These are phyloP conservation scores for Aphanomyces astaci DNA, from an alignment of 352 stramenopile genomes.

Conservation along the genomic window DNA sequence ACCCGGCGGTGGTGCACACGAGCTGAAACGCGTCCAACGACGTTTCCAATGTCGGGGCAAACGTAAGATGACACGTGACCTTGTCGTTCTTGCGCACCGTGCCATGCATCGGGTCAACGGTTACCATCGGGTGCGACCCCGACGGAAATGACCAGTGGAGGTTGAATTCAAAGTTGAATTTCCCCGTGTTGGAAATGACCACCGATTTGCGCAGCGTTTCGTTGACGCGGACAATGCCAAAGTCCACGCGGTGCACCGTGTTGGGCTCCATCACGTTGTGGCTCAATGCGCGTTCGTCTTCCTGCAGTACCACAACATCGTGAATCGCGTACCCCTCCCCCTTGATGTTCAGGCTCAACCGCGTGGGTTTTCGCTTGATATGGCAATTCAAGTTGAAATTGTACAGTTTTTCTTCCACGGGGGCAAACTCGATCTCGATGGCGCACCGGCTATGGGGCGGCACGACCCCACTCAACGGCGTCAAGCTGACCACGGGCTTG, in stretches of 20 bases:
- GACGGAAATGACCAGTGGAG: conserved; percentile 50
- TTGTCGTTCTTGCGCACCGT: conserved; percentile 87
- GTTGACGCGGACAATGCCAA: conserved; percentile 82
- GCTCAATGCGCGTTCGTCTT: conserved; percentile 26
- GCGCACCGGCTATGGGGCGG: conserved; percentile 73
- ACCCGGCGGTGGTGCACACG: conserved; percentile 79
- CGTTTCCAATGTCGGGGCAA: conserved; percentile 65
- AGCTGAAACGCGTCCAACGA: conserved; percentile 60
- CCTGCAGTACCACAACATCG: conserved; percentile 41
- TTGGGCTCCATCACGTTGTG: conserved; percentile 27
- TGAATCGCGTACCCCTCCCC: conserved; percentile 92
- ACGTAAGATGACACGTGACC: conserved; percentile 56
- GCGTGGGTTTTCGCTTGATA: conserved; percentile 87
- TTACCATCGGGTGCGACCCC: conserved; percentile 37
- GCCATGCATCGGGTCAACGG: conserved; percentile 64
- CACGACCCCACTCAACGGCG: conserved; percentile 84
- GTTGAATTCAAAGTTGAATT: conserved; percentile 94
- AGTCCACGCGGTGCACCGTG: conserved; percentile 54
- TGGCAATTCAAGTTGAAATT: conserved; percentile 91
- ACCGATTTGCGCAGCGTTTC: conserved; percentile 59
- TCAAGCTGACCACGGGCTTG: conserved; percentile 64
- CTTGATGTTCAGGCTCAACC: conserved; percentile 91
- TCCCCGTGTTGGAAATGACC: conserved; percentile 85
- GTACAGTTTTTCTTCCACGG: conserved; percentile 86
- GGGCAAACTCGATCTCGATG: conserved; percentile 87